These are phyloP conservation scores for Solanum hybrid DNA, from an alignment of 305 asterid species.

Conservation along the genomic window DNA sequence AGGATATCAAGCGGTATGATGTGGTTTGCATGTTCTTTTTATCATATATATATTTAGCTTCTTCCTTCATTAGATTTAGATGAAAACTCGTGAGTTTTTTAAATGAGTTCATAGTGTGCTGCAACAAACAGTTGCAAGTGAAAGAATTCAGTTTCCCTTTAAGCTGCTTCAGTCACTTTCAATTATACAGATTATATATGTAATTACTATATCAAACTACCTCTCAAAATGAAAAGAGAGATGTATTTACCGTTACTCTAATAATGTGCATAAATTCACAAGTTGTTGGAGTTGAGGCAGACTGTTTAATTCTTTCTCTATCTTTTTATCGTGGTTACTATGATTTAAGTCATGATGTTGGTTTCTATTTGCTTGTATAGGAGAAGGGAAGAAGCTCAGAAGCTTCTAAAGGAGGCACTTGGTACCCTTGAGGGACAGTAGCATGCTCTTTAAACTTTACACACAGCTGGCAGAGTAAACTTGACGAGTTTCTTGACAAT, in stretches of 20 bases:
- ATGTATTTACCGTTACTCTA: background rate
- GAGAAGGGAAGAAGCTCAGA: constrained; percentile 91
- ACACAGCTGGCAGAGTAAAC: background rate
- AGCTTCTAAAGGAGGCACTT: constrained; percentile 61
- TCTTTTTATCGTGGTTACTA: background rate
- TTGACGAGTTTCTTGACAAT: background rate
- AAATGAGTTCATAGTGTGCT: background rate
- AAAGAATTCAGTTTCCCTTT: background rate
- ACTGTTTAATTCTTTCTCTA: background rate
- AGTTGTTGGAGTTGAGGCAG: background rate
- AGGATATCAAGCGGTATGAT: constrained; percentile 77
- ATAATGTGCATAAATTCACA: background rate
- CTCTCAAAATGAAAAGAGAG: background rate
- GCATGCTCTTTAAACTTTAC: background rate
- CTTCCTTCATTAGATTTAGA: background rate
- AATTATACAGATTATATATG: background rate
- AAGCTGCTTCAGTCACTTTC: background rate
- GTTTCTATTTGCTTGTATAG: constrained; percentile 26
- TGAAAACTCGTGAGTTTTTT: background rate
- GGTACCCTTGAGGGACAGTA: constrained; percentile 64
- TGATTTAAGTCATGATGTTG: background rate
- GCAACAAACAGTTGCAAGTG: background rate
- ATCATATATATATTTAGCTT: background rate
- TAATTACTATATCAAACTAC: background rate
- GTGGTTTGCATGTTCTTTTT: background rate